Evolutionary conservation across 2,329 filamentous ascomycete genomes (phyloP), one percentile per base, ranked within the genome.

Genomic region (Curvularia eragrostidis): DNA sequence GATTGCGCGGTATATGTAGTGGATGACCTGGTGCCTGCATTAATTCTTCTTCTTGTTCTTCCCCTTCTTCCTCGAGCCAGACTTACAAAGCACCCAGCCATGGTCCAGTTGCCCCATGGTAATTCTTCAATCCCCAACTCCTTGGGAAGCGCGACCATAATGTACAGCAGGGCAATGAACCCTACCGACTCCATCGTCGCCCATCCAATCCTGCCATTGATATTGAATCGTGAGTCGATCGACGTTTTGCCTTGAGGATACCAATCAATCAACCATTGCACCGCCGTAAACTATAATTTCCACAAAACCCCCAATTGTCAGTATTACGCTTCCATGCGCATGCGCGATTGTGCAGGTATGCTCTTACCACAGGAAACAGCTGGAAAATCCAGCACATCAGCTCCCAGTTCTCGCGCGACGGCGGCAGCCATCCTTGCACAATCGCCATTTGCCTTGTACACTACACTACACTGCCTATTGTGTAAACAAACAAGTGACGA

Each of bases 181-280:
- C 91, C 92, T 0, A 91, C 88, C 13, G 85, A 80, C 77, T 99
- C 95, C 92, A 97, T 97, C 2, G 88, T 85, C 54, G 90, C 84
- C 95, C 95, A 99, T 56, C 87, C 93, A 62, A 91, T 81, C 68
- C 91, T 91, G 60, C 95, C 95, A 1, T 93, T 91, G n/a, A 98
- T 77, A 78, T 99, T 99, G 74, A 95, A 81, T 12, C 80, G 80
- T 68, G 89, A 93, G 3, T 83, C 72, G 18, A 87, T 84, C 3
- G 92, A 96, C 2, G 93, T 97, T 79, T 98, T 98, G 75, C 95
- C 95, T 81, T 94, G 92, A 49, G 91, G 91, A 76, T 97, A 95
- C 84, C 87, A 97, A 54, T 86, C 84, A 54, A 88, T 58, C 15
- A 76, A 18, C 89, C 90, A 96, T 86, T 97, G 93, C 21, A 86